These are phyloP conservation scores for Tetrapisispora pingtungensis DNA, from an alignment of 805 yeast genomes.

Conservation along the genomic window DNA sequence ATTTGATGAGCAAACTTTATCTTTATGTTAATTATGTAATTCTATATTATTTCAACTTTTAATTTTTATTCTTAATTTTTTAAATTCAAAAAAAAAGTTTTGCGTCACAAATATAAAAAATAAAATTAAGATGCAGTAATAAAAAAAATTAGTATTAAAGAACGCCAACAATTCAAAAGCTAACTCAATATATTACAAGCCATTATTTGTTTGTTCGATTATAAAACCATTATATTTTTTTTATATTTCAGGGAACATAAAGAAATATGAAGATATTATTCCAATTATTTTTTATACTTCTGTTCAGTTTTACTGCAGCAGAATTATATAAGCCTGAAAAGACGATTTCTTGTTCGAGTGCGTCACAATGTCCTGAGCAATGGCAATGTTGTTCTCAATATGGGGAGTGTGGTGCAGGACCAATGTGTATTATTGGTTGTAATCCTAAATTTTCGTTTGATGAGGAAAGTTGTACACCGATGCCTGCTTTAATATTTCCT, in stretches of 20 bases:
- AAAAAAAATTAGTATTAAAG: too few species aligned
- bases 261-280: not conserved
- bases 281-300: not conserved
- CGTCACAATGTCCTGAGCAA: constrained; percentile 52
- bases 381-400: constrained; percentile 83
- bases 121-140: too few species aligned
- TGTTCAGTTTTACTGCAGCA: not conserved
- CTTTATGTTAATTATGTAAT: not conserved
- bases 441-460: constrained; percentile 64
- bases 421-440: constrained; percentile 76
- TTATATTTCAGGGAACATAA: too few species aligned
- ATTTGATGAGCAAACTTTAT: constrained; percentile 7
- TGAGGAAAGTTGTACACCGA: constrained; percentile 66
- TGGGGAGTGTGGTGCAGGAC: constrained; percentile 74
- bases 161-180: too few species aligned
- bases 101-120: too few species aligned
- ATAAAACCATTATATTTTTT: too few species aligned
- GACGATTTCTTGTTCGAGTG: constrained; percentile 17
- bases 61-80: not conserved
- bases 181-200: too few species aligned
- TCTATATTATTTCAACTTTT: not conserved
- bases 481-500: constrained; percentile 51
- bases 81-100: not conserved
- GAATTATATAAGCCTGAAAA: constrained; percentile 20
- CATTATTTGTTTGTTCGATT: too few species aligned